phyloP scores from a whole-genome alignment of 306 rosid genomes.

The Sicyos edulis region DNA sequence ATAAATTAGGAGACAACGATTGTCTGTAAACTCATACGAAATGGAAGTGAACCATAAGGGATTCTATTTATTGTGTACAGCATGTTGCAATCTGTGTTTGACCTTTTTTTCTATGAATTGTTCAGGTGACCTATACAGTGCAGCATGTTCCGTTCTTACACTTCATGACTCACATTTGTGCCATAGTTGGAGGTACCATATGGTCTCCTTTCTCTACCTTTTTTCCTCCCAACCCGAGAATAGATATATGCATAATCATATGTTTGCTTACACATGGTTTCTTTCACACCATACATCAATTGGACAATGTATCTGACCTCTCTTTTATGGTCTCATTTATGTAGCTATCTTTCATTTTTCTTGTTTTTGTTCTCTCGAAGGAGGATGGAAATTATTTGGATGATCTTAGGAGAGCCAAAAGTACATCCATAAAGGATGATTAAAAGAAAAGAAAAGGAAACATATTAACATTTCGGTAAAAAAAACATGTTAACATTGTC shows the following conservation, averaged over 20 bases:
- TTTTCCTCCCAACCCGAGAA: neutral
- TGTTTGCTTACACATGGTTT: constrained; percentile 2
- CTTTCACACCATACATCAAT: constrained; percentile 10
- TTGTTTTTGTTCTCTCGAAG: neutral
- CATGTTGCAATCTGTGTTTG: constrained; percentile 11
- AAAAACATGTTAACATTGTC: neutral
- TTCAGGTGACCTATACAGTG: constrained; percentile 78
- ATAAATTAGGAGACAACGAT: neutral
- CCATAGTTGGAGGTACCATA: constrained; percentile 77
- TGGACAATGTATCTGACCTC: neutral
- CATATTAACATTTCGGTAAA: neutral
- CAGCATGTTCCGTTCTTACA: constrained; percentile 69
- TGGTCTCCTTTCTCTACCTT: neutral
- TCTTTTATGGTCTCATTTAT: neutral
- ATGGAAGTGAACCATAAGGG: constrained; percentile 1
- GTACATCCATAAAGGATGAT: neutral
- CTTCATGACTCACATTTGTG: constrained; percentile 75
- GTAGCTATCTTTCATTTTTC: neutral
- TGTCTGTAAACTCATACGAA: neutral
- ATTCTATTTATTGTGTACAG: neutral
- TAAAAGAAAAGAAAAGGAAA: too few species aligned
- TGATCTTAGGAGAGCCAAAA: neutral
- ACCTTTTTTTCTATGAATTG: constrained; percentile 16
- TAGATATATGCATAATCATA: neutral
- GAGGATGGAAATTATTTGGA: too few species aligned